These are phyloP conservation scores for Aspergillus ruber DNA, from an alignment of 2,329 filamentous ascomycete species.

Conservation along the genomic window DNA sequence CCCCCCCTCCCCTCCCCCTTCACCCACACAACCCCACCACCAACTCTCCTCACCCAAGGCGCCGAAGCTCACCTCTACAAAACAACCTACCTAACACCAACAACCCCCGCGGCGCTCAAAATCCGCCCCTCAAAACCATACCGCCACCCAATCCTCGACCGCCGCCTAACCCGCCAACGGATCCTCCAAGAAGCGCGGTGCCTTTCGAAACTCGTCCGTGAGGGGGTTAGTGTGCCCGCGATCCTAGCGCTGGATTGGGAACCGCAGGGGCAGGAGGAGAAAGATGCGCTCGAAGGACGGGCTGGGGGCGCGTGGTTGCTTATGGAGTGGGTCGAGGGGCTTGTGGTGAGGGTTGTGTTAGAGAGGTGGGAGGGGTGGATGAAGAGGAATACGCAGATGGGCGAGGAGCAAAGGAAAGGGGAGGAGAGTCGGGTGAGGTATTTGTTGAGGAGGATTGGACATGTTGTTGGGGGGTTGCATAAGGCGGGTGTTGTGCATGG, in stretches of 20 bases:
- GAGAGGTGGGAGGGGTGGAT: slow-evolving; percentile 60
- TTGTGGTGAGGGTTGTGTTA: slow-evolving; percentile 62
- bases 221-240: slow-evolving; percentile 75
- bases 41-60: slow-evolving; percentile 78
- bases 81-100: slow-evolving; percentile 67
- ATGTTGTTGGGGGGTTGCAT: slow-evolving; percentile 70
- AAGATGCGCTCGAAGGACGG: slow-evolving; percentile 20
- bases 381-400: slow-evolving; percentile 23
- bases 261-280: slow-evolving; percentile 36
- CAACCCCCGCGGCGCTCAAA: slow-evolving; percentile 72
- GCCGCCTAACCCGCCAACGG: slow-evolving; percentile 75
- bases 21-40: slow-evolving; percentile 54
- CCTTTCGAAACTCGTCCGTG: slow-evolving; percentile 67
- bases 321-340: slow-evolving; percentile 77
- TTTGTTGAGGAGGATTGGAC: slow-evolving; percentile 66
- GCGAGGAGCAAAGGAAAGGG: slow-evolving; percentile 26
- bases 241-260: slow-evolving; percentile 66
- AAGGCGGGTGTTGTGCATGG: slow-evolving; percentile 83
- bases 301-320: slow-evolving; percentile 72
- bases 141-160: slow-evolving; percentile 83
- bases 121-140: slow-evolving; percentile 87
- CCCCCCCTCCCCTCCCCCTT: slow-evolving; percentile 58
- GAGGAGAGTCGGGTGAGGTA: slow-evolving; percentile 49
- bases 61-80: slow-evolving; percentile 93
- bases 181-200: slow-evolving; percentile 85